These are phyloP conservation scores for Flueggea neowawraea DNA, from an alignment of 441 rosid genomes.

Conservation along the genomic window DNA sequence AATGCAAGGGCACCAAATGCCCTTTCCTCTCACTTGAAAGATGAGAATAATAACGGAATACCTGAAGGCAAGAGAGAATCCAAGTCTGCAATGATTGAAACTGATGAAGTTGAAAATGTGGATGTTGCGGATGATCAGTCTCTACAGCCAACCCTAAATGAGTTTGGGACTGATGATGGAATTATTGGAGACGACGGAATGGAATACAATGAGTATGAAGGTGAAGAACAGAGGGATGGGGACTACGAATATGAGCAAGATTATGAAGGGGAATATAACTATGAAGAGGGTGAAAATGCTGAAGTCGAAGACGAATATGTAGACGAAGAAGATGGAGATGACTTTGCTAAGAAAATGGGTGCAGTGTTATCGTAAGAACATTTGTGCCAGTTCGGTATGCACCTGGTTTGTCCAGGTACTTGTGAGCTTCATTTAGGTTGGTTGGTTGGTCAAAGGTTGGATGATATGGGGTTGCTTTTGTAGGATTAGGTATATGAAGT, in stretches of 20 bases:
- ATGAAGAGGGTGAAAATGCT: constrained; percentile 35
- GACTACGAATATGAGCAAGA: constrained; percentile 62
- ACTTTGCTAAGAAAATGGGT: constrained; percentile 48
- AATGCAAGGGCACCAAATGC: constrained; percentile 3
- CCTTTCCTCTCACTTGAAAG: constrained; percentile 6
- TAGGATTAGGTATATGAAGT: constrained; percentile 25
- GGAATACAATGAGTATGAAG: constrained; percentile 58
- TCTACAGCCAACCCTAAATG: constrained; percentile 27
- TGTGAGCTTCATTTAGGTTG: constrained; percentile 10
- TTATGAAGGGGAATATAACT: constrained; percentile 28
- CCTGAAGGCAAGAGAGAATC: constrained; percentile 26
- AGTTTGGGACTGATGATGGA: constrained; percentile 36
- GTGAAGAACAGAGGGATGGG: constrained; percentile 45
- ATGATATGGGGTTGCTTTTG: constrained; percentile 23
- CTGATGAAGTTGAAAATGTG: constrained; percentile 20
- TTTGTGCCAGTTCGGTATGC: neutral
- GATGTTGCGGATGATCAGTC: constrained; percentile 27
- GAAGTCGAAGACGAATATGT: constrained; percentile 27
- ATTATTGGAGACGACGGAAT: constrained; percentile 37
- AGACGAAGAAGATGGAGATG: constrained; percentile 55
- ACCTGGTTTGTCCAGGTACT: constrained; percentile 8
- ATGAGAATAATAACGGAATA: constrained; percentile 1
- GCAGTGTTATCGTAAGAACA: constrained; percentile 40
- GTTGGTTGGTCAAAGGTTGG: constrained; percentile 10
- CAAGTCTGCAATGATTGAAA: constrained; percentile 19